phyloP scores from a whole-genome alignment of 164 flowering plant species.

The Magnolia changhungtana region DNA sequence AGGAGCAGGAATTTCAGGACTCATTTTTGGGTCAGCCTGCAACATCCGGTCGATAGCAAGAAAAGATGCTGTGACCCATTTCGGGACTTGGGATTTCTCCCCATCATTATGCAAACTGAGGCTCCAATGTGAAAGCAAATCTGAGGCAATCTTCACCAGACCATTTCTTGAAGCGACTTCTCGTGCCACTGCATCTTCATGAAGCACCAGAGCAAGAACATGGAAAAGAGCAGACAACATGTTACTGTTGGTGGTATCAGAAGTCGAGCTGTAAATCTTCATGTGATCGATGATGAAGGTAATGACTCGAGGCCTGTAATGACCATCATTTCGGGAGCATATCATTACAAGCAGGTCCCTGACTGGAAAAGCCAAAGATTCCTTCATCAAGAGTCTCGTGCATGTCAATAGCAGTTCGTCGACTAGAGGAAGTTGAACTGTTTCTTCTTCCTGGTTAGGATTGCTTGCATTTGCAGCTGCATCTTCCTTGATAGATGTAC shows the following conservation, averaged over 20 bases:
- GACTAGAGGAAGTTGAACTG: constrained; percentile 72
- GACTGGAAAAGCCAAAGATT: constrained; percentile 80
- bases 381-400: constrained; percentile 70
- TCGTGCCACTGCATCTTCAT: constrained; percentile 78
- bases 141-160: constrained; percentile 55
- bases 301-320: constrained; percentile 60
- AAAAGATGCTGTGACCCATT: constrained; percentile 89
- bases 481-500: constrained; percentile 57
- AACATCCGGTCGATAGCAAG: constrained; percentile 81
- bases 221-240: constrained; percentile 70
- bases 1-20: constrained; percentile 46
- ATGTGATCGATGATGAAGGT: constrained; percentile 66
- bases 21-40: constrained; percentile 68
- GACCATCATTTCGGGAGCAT: constrained; percentile 86
- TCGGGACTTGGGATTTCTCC: constrained; percentile 56
- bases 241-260: constrained; percentile 39
- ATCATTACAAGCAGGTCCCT: constrained; percentile 83
- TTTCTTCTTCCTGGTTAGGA: constrained; percentile 61
- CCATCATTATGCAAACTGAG: constrained; percentile 26
- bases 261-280: constrained; percentile 44
- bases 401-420: constrained; percentile 80
- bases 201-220: constrained; percentile 89
- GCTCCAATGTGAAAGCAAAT: constrained; percentile 73
- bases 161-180: constrained; percentile 71
- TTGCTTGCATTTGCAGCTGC: constrained; percentile 36